These are phyloP conservation scores for Xylaria polymorpha DNA, from an alignment of 2,329 filamentous ascomycete species.

Conservation along the genomic window DNA sequence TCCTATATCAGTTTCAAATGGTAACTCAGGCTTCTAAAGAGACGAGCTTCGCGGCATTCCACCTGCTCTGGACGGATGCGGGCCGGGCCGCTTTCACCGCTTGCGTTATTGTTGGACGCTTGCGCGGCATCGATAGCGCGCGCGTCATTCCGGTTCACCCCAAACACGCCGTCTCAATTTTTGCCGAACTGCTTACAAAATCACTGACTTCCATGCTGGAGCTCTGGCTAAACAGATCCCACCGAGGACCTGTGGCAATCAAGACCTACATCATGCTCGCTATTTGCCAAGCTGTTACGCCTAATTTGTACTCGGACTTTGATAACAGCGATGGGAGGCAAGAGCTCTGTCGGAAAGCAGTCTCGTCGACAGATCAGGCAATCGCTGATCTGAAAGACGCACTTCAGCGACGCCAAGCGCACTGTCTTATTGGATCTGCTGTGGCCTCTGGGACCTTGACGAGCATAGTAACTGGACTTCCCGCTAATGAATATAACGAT, in stretches of 20 bases:
- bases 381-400: not conserved
- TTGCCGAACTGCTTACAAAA: not conserved
- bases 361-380: not conserved
- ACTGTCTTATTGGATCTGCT: not conserved
- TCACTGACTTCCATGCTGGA: too few relatives aligned
- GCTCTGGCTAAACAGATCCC: too few relatives aligned
- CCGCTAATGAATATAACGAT: not conserved
- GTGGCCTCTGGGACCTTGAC: not conserved
- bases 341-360: not conserved
- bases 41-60: not conserved
- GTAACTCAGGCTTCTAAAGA: not conserved
- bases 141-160: not conserved
- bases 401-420: not conserved
- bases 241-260: too few relatives aligned
- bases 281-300: too few relatives aligned
- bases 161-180: not conserved
- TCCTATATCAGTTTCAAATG: not conserved
- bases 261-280: too few relatives aligned
- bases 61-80: not conserved
- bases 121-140: not conserved
- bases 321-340: too few relatives aligned
- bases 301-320: too few relatives aligned
- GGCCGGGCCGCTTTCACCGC: not conserved
- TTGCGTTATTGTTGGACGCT: not conserved
- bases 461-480: not conserved